These are phyloP conservation scores for Pichia cabralensis DNA, from an alignment of 805 yeast species.

Conservation along the genomic window DNA sequence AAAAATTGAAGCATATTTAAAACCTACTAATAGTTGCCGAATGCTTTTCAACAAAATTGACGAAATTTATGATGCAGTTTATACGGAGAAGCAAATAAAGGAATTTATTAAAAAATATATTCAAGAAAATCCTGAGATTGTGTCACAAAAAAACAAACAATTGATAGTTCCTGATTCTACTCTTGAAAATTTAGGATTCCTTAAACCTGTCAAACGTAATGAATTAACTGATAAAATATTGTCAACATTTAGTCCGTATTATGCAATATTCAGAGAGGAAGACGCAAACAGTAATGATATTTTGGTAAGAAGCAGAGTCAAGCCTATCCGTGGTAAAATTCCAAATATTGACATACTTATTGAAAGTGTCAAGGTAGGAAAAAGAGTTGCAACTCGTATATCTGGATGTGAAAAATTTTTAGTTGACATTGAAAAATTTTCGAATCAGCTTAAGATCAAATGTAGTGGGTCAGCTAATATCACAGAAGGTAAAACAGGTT, in stretches of 20 bases:
- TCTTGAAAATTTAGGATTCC: conserved; percentile 29
- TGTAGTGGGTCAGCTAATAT: conserved; percentile 88
- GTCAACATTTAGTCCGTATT: conserved; percentile 8
- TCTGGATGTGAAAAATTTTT: conserved; percentile 58
- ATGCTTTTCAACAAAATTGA: conserved; percentile 36
- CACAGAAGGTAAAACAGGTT: conserved; percentile 41
- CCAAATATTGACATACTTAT: conserved; percentile 56
- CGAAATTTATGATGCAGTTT: conserved; percentile 30
- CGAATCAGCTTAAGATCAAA: conserved; percentile 58
- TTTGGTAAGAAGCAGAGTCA: conserved; percentile 14
- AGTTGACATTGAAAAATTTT: conserved; percentile 53
- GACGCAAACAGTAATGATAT: conserved; percentile 16
- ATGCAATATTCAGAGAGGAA: conserved; percentile 6
- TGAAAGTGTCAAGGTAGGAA: conserved; percentile 71
- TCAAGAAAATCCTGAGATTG: conserved; percentile 37
- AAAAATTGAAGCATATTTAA: conserved; percentile 36
- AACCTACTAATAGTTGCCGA: conserved; percentile 43
- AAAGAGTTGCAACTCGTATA: conserved; percentile 69
- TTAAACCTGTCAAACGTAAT: conserved; percentile 24
- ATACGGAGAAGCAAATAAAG: conserved; percentile 46
- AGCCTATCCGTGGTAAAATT: conserved; percentile 50
- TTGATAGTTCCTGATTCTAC: conserved; percentile 45
- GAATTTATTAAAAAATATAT: conserved; percentile 48
- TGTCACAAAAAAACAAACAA: conserved; percentile 38
- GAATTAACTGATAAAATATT: conserved; percentile 1